Evolutionary conservation across 768 basidiomycete genomes (phyloP), one percentile per base, ranked within the genome.

Genomic region (Infundibulicybe gibba): DNA sequence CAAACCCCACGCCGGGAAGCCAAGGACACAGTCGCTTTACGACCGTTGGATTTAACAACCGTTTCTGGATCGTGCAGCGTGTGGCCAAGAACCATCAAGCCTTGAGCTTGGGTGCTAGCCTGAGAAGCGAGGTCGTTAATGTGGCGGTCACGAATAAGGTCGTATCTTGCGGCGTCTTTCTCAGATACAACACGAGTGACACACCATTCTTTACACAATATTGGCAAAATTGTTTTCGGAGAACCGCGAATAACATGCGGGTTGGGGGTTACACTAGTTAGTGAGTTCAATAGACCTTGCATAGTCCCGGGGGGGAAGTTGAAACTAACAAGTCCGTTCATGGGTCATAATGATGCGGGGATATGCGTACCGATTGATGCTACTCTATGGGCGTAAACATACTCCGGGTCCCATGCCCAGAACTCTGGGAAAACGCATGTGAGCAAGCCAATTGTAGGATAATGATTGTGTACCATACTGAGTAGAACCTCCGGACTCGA

Each of bases 161-260:
- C 52, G 33, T 54, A 52, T 17, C 48, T 48, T n/a, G 51, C 51
- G 8, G 51, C 53, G 43, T 53, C 52, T 21, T 43, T 47, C 45
- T 55, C 56, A 45, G 48, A 56, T 15, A 53, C 49, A n/a, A 55
- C 37, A 35, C 55, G 56, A 3, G 47, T 51, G 31, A 57, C 56
- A 25, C 21, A 14, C 49, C 49, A 42, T 33, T 31, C 52, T 48
- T 53, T 40, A 32, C 40, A 40, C 38, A 55, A 50, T 43, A 32
- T 48, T 31, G 49, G 34, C 31, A 53, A 30, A 30, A 49, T 33
- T 25, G 48, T 34, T 5, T 51, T 19, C 17, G 50, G 45, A 35
- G 44, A 46, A 43, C 56, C 59, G 53, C 56, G 59, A 52, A 60
- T 50, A 51, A 54, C 59, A 48, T 49, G 59, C 51, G 58, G 44